phyloP scores from a whole-genome alignment of 805 yeast genomes.

The Ogataea glucozyma region DNA sequence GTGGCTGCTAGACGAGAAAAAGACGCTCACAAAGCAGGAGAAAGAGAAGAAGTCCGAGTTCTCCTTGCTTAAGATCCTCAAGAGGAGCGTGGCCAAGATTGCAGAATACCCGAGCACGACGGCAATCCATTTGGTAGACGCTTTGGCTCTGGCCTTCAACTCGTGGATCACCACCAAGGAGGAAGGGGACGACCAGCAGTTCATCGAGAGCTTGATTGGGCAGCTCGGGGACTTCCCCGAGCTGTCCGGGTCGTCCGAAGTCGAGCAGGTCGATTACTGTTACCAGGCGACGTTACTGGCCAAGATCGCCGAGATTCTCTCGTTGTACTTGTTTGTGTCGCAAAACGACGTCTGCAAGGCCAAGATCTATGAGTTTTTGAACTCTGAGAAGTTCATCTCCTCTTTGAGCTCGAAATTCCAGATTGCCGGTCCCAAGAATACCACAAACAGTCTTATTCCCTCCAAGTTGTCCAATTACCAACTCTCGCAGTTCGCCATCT shows the following conservation, averaged over 20 bases:
- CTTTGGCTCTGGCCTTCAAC: constrained; percentile 72
- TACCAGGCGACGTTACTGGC: constrained; percentile 61
- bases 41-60: constrained; percentile 13
- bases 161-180: constrained; percentile 71
- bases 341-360: constrained; percentile 42
- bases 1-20: constrained; percentile 24
- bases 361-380: constrained; percentile 36
- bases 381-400: constrained; percentile 30
- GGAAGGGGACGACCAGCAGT: constrained; percentile 48
- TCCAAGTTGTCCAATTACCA: constrained; percentile 43
- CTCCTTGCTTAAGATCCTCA: constrained; percentile 59
- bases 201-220: constrained; percentile 44
- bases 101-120: constrained; percentile 59
- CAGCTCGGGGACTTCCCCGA: constrained; percentile 31
- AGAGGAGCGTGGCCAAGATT: constrained; percentile 52
- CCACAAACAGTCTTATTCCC: constrained; percentile 38
- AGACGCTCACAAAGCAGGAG: constrained; percentile 10
- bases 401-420: constrained; percentile 44
- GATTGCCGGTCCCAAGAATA: constrained; percentile 27
- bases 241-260: constrained; percentile 20
- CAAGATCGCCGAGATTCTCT: constrained; percentile 72
- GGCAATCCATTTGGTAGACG: constrained; percentile 68
- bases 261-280: constrained; percentile 44
- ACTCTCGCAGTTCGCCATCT: constrained; percentile 52
- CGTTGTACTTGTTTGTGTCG: constrained; percentile 66